phyloP scores from a whole-genome alignment of 2,329 filamentous ascomycete species.

The Leptographium radiaticola region DNA sequence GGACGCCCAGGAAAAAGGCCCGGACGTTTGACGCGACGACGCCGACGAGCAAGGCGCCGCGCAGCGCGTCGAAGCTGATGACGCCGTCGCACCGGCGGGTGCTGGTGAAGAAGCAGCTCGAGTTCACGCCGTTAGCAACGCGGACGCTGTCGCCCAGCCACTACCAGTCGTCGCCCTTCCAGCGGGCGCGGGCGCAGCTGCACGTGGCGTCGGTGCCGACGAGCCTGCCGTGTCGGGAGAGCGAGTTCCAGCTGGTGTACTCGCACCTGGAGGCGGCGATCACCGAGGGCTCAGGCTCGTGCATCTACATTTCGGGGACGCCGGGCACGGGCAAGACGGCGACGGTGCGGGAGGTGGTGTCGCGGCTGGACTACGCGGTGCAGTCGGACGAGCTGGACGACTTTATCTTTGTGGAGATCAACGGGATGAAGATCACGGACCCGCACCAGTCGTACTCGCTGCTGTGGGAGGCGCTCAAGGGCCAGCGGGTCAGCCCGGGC shows the following conservation, averaged over 20 bases:
- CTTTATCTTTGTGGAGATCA: constrained; percentile 98
- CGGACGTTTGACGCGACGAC: constrained; percentile 26
- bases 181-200: constrained; percentile 73
- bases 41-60: constrained; percentile 42
- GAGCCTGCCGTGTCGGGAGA: constrained; percentile 80
- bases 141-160: constrained; percentile 65
- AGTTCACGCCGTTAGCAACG: constrained; percentile 91
- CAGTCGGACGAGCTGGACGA: constrained; percentile 86
- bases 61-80: constrained; percentile 28
- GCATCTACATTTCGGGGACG: constrained; percentile 98
- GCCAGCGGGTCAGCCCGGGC: constrained; percentile 79
- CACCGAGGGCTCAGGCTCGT: constrained; percentile 81
- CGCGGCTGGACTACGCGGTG: constrained; percentile 78
- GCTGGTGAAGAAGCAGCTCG: constrained; percentile 72
- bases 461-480: constrained; percentile 90
- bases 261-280: constrained; percentile 91
- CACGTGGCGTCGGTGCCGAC: constrained; percentile 90
- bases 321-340: constrained; percentile 96
- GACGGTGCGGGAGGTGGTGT: constrained; percentile 88
- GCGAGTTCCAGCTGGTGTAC: constrained; percentile 85
- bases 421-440: constrained; percentile 99
- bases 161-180: constrained; percentile 72
- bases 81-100: constrained; percentile 38
- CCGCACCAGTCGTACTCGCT: constrained; percentile 92
- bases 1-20: constrained; percentile 20